Conservation (phyloP, 2,329 filamentous ascomycete species). For the Nemania sp. region DNA sequence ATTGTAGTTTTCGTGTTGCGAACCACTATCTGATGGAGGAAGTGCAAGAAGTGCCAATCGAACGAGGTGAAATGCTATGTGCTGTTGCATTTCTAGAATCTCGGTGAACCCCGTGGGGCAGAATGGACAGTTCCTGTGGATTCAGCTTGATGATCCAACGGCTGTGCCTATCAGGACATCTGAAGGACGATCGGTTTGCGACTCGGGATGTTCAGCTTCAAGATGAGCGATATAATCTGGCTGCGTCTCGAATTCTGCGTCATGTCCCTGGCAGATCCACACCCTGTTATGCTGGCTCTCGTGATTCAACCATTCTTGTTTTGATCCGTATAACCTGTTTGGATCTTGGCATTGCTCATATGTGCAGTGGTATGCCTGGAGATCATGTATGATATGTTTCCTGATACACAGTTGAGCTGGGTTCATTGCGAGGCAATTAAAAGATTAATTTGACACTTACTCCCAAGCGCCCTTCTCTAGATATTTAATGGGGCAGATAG, state of each 20-base stretch:
- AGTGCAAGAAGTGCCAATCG: slow-evolving; percentile 4
- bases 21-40: background rate
- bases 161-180: background rate
- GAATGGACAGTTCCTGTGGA: slow-evolving; percentile 6
- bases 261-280: slow-evolving; percentile 35
- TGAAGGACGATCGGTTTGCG: background rate
- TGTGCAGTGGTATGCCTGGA: slow-evolving; percentile 41
- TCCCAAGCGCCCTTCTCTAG: slow-evolving; percentile 7
- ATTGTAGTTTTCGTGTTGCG: too few relatives aligned
- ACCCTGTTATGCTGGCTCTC: slow-evolving; percentile 37
- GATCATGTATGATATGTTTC: slow-evolving; percentile 34
- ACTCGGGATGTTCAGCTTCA: background rate
- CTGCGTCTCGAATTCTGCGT: slow-evolving; percentile 36
- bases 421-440: background rate
- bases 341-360: slow-evolving; percentile 38
- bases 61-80: slow-evolving; percentile 5
- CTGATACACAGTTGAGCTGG: background rate
- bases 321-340: slow-evolving; percentile 33
- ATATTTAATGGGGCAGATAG: slow-evolving; percentile 18
- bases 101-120: slow-evolving; percentile 5
- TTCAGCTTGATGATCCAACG: background rate
- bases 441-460: background rate
- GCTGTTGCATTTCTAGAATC: slow-evolving; percentile 7
- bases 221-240: background rate
- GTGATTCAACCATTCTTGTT: slow-evolving; percentile 41